Percentiles rank a stretch among this genome's conserved stretches.
Conservation (phyloP, 148 eudicot species). For the Camellia japonica region DNA sequence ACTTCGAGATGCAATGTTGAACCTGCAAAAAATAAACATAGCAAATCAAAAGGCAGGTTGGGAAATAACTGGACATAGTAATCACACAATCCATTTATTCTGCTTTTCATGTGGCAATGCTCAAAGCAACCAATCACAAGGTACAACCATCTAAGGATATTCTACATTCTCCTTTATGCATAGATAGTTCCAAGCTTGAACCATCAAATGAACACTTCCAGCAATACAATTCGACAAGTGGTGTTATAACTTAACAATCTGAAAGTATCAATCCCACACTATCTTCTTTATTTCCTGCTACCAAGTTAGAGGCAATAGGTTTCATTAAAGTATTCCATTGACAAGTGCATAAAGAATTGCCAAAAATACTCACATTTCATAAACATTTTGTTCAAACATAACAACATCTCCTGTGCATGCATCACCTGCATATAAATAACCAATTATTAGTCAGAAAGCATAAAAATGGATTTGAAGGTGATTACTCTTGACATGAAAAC, state of each 20-base stretch:
- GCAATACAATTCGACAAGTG: not conserved
- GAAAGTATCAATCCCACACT: not conserved
- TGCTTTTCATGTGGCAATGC: not conserved
- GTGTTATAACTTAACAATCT: not conserved
- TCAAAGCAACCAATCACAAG: not conserved
- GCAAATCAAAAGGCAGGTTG: slow-evolving; percentile 5
- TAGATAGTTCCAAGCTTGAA: not conserved
- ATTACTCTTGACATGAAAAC: not conserved
- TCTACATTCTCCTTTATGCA: not conserved
- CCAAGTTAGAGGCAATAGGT: not conserved
- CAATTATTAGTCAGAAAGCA: slow-evolving; percentile 14
- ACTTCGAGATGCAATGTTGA: slow-evolving; percentile 65
- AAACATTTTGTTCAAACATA: slow-evolving; percentile 79
- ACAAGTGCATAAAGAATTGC: slow-evolving; percentile 11
- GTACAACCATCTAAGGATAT: not conserved
- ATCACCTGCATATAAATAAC: slow-evolving; percentile 58
- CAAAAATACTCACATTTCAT: slow-evolving; percentile 52
- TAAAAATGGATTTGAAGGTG: not conserved
- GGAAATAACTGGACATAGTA: not conserved
- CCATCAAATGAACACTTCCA: not conserved
- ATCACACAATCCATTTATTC: not conserved
- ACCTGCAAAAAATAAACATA: slow-evolving; percentile 37
- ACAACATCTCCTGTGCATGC: slow-evolving; percentile 84
- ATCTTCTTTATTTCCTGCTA: not conserved
- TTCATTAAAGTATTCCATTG: not conserved